These are phyloP conservation scores for Cruciata laevipes DNA, from an alignment of 257 asterid species.

Conservation along the genomic window DNA sequence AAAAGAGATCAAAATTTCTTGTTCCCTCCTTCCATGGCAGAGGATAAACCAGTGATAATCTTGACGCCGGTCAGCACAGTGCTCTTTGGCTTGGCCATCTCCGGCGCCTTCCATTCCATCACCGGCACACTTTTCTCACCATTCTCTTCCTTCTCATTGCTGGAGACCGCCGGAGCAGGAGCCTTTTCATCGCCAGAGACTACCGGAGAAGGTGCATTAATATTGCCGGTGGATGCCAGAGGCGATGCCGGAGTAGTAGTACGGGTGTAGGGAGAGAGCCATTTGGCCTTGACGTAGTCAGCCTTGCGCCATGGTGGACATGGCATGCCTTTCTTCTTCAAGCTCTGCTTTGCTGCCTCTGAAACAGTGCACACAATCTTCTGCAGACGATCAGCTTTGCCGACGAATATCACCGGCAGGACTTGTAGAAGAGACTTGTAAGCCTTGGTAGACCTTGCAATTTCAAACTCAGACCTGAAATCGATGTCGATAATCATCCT, in stretches of 20 bases:
- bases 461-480: conserved; percentile 78
- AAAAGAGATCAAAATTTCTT: conserved; percentile 30
- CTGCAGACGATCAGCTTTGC: conserved; percentile 68
- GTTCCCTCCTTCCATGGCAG: conserved; percentile 43
- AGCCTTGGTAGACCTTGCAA: conserved; percentile 80
- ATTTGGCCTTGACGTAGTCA: conserved; percentile 72
- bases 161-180: neutral
- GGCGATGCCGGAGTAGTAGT: neutral
- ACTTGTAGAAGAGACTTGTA: conserved; percentile 54
- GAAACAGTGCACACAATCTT: conserved; percentile 51
- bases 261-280: conserved; percentile 69
- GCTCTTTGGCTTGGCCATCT: conserved; percentile 35
- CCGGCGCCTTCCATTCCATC: conserved; percentile 36
- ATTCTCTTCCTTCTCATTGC: neutral
- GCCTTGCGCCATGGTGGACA: conserved; percentile 86
- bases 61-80: conserved; percentile 29
- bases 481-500: conserved; percentile 70
- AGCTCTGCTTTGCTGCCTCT: conserved; percentile 73
- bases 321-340: conserved; percentile 85
- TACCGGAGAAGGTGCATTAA: too few species aligned
- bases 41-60: conserved; percentile 67
- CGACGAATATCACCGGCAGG: conserved; percentile 64
- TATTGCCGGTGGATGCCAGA: neutral
- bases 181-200: too few species aligned
- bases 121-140: conserved; percentile 18